Conservation (phyloP, 1,284 basidiomycete genomes). For the Porogramme epimiltina region DNA sequence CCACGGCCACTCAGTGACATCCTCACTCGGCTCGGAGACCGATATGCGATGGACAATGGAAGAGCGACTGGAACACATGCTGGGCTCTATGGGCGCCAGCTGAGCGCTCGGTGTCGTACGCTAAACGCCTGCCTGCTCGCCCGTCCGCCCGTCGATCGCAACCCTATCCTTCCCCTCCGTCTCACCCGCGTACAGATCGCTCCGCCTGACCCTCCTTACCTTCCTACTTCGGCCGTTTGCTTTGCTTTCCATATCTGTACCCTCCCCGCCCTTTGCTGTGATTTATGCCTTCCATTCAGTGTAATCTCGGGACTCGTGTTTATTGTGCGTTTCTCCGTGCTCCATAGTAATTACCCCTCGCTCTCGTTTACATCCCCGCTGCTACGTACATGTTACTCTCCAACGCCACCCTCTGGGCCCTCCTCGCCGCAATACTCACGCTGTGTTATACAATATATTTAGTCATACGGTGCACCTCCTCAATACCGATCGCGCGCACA, state of each 20-base stretch:
- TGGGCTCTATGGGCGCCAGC: constrained; percentile 51
- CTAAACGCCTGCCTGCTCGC: too few species aligned
- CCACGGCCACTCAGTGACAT: constrained; percentile 53
- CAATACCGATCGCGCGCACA: too few species aligned
- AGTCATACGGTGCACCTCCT: too few species aligned
- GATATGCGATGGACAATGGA: constrained; percentile 72
- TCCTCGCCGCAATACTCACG: too few species aligned
- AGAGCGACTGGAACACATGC: constrained; percentile 74
- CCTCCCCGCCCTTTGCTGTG: constrained; percentile 10
- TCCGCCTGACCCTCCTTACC: not conserved
- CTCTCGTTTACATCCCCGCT: not conserved
- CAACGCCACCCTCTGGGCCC: too few species aligned
- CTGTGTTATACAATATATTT: too few species aligned
- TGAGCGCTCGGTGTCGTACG: constrained; percentile 11
- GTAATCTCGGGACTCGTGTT: constrained; percentile 10
- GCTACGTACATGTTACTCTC: too few species aligned
- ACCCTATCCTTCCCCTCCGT: constrained; percentile 12
- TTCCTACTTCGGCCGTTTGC: not conserved
- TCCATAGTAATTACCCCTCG: not conserved
- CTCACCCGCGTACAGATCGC: not conserved
- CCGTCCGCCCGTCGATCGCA: constrained; percentile 7
- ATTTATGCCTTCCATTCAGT: constrained; percentile 17
- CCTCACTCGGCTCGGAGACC: constrained; percentile 61
- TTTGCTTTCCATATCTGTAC: constrained; percentile 12
- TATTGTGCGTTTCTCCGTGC: constrained; percentile 3